Evolutionary conservation across 768 basidiomycete species (phyloP).

Genomic region (Lentinula lateritia): DNA sequence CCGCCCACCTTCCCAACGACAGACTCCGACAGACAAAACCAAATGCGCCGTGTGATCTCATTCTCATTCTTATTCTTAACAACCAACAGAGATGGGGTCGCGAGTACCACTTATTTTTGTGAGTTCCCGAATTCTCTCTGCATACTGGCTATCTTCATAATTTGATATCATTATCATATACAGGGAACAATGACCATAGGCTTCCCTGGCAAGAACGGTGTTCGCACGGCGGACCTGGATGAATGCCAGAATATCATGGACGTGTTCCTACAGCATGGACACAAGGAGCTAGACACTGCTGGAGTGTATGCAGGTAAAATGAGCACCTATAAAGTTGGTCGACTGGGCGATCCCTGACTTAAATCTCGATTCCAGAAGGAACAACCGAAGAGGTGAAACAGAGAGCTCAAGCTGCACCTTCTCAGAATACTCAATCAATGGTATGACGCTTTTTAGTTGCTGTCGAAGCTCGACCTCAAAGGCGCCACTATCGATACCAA

Average conservation of each 20-base stretch:
- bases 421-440: background rate
- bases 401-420: background rate
- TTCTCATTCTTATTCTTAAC: background rate
- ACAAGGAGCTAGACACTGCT: conserved; percentile 44
- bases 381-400: conserved; percentile 40
- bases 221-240: conserved; percentile 27
- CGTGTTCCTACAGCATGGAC: conserved; percentile 33
- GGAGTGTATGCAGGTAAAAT: conserved; percentile 30
- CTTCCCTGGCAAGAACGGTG: conserved; percentile 32
- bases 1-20: background rate
- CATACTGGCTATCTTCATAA: background rate
- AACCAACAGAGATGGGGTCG: conserved; percentile 13
- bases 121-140: background rate
- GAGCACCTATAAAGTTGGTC: background rate
- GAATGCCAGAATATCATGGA: conserved; percentile 42
- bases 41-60: too few species aligned
- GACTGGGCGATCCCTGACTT: background rate
- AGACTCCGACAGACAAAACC: background rate
- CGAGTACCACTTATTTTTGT: conserved; percentile 35
- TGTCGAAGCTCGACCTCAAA: conserved; percentile 35
- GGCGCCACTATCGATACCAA: conserved; percentile 44
- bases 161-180: background rate
- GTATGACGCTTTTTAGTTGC: conserved; percentile 19
- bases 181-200: conserved; percentile 16
- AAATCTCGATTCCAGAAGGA: conserved; percentile 20